Conservation (phyloP, 106 monocot genomes). For the Dendrobium catenatum region DNA sequence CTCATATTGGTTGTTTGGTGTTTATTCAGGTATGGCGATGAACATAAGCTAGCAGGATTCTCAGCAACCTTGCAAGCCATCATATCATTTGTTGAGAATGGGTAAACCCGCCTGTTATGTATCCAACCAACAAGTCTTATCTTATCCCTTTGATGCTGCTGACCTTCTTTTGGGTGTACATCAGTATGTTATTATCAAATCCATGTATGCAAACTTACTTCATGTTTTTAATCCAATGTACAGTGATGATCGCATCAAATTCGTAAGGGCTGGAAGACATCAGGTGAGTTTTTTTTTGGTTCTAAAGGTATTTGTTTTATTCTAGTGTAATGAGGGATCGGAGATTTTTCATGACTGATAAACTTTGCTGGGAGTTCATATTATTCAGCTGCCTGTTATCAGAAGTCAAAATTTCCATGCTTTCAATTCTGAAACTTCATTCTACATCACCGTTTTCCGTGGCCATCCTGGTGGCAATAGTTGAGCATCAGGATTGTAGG, state of each 20-base stretch:
- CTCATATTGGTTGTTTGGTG: conserved; percentile 1
- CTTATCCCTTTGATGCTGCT: conserved; percentile 12
- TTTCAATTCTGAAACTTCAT: not conserved
- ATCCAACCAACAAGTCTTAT: conserved; percentile 9
- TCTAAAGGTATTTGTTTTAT: not conserved
- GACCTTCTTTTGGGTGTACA: conserved; percentile 6
- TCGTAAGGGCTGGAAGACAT: conserved; percentile 91
- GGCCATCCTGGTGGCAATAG: not conserved
- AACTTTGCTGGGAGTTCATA: not conserved
- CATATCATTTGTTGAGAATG: conserved; percentile 95
- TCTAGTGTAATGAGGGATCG: not conserved
- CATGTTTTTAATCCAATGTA: conserved; percentile 10
- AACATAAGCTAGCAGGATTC: conserved; percentile 95
- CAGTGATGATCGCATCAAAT: conserved; percentile 86
- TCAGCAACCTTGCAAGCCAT: conserved; percentile 98
- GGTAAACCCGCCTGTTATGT: conserved; percentile 40
- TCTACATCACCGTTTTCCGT: not conserved
- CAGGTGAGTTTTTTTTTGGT: conserved; percentile 44
- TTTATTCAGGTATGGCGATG: conserved; percentile 87
- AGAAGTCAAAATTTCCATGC: not conserved
- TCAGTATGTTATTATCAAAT: conserved; percentile 5
- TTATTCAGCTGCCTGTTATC: not conserved
- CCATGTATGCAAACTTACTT: not conserved
- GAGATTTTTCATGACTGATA: not conserved
- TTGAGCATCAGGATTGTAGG: not conserved